These are phyloP conservation scores for Vickermania spadyakhi DNA, from an alignment of 208 protist genomes.

Conservation along the genomic window DNA sequence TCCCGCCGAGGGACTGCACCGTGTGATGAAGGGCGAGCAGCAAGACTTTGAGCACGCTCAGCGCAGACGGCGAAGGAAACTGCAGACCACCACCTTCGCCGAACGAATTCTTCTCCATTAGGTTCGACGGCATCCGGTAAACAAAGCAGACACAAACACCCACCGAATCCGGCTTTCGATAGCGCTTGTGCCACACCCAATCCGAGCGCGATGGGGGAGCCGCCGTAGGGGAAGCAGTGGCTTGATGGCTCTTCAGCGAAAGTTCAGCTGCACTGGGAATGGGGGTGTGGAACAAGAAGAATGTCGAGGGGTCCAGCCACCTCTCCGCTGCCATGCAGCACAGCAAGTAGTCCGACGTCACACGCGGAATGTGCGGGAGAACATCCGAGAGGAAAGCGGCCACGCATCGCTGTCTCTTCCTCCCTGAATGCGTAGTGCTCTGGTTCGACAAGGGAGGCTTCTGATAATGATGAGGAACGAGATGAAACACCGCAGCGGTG, in stretches of 20 bases:
- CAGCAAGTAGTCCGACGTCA: slow-evolving; percentile 23
- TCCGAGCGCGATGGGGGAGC: slow-evolving; percentile 17
- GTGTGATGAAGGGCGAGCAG: slow-evolving; percentile 30
- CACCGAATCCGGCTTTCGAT: slow-evolving; percentile 32
- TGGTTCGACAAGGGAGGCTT: slow-evolving; percentile 10
- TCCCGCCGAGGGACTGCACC: slow-evolving; percentile 46
- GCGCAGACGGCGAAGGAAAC: background rate
- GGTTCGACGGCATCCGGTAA: slow-evolving; percentile 18
- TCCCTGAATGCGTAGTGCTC: slow-evolving; percentile 3
- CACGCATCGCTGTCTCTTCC: background rate
- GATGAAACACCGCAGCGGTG: too few relatives aligned
- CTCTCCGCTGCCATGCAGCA: slow-evolving; percentile 32
- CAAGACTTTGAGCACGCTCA: slow-evolving; percentile 35
- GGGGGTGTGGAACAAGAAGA: slow-evolving; percentile 48
- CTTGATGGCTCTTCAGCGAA: slow-evolving; percentile 12
- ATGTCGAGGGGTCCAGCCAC: slow-evolving; percentile 30
- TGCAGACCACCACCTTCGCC: background rate
- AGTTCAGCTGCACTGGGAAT: slow-evolving; percentile 36
- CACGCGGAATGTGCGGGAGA: slow-evolving; percentile 15
- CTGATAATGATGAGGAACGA: background rate
- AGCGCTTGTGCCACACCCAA: slow-evolving; percentile 40
- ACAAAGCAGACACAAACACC: slow-evolving; percentile 33
- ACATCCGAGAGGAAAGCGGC: slow-evolving; percentile 10
- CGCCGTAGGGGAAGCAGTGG: slow-evolving; percentile 7
- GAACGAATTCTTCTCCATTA: background rate